These are phyloP conservation scores for Blakeslea trispora DNA, from an alignment of 371 early-diverging fungal genomes.

Conservation along the genomic window DNA sequence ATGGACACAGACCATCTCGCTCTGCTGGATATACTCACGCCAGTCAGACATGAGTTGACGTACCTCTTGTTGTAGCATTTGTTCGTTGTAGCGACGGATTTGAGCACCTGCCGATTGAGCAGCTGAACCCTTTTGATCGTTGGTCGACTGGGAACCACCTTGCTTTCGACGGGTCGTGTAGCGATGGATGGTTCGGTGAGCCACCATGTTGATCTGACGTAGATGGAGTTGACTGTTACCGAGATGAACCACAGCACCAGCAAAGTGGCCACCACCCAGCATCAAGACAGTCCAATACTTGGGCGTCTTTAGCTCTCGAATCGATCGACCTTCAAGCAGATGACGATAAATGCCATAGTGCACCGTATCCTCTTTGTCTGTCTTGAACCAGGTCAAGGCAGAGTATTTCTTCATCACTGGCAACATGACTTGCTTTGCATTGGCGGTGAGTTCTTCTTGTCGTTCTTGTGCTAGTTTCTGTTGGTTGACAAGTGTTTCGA, in stretches of 20 bases:
- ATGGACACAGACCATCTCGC: slow-evolving; percentile 69
- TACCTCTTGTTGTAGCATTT: slow-evolving; percentile 75
- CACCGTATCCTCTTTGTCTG: slow-evolving; percentile 17
- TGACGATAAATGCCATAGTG: slow-evolving; percentile 65
- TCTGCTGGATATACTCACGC: slow-evolving; percentile 55
- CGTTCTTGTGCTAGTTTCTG: slow-evolving; percentile 32
- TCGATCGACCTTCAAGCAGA: slow-evolving; percentile 29
- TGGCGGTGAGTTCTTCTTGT: slow-evolving; percentile 26
- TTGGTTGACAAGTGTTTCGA: slow-evolving; percentile 41
- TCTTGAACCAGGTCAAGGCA: slow-evolving; percentile 56
- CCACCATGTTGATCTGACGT: slow-evolving; percentile 42
- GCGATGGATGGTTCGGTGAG: slow-evolving; percentile 90
- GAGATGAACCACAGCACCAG: slow-evolving; percentile 83
- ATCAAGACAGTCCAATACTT: slow-evolving; percentile 81
- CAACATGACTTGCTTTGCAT: slow-evolving; percentile 23
- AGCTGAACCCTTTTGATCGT: slow-evolving; percentile 76
- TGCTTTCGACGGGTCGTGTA: slow-evolving; percentile 96
- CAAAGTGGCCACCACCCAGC: slow-evolving; percentile 90
- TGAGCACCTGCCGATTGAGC: slow-evolving; percentile 93
- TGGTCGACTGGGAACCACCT: slow-evolving; percentile 87
- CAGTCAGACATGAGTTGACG: slow-evolving; percentile 69
- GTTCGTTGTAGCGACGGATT: slow-evolving; percentile 89
- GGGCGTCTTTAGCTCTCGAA: slow-evolving; percentile 14
- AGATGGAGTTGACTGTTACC: slow-evolving; percentile 42
- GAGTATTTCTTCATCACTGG: slow-evolving; percentile 35